Conservation (phyloP, 768 basidiomycete genomes). For the Hortiboletus campestris region DNA sequence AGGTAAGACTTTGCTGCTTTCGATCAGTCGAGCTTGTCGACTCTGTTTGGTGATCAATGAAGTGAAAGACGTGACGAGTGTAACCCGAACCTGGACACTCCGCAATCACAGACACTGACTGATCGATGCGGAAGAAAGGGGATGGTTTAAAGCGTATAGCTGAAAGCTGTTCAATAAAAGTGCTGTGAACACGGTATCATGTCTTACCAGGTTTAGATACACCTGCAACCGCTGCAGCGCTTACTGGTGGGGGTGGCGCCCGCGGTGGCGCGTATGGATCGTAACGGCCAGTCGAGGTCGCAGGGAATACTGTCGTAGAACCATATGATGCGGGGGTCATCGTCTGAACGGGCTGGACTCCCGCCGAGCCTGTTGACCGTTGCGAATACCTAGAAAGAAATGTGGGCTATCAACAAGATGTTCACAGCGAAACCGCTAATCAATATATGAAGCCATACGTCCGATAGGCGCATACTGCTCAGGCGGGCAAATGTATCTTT, state of each 20-base stretch:
- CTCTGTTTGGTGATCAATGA: conserved; percentile 42
- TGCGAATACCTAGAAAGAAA: conserved; percentile 27
- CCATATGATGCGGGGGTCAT: conserved; percentile 19
- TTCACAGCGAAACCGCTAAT: conserved; percentile 6
- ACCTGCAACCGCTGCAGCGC: conserved; percentile 33
- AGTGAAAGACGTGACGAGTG: background rate
- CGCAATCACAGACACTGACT: conserved; percentile 57
- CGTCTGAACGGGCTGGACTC: conserved; percentile 25
- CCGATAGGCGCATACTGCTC: conserved; percentile 8
- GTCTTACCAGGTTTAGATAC: conserved; percentile 28
- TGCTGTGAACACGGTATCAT: conserved; percentile 12
- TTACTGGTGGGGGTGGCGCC: conserved; percentile 37
- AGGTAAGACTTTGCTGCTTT: conserved; percentile 56
- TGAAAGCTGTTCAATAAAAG: conserved; percentile 29
- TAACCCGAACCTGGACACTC: conserved; percentile 75
- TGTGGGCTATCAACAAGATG: conserved; percentile 17
- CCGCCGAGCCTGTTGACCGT: conserved; percentile 24
- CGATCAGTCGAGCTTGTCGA: conserved; percentile 79
- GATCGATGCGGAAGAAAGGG: conserved; percentile 71
- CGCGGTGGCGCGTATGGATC: conserved; percentile 68
- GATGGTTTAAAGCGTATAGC: conserved; percentile 78
- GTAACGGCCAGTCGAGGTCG: conserved; percentile 44
- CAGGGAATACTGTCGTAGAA: conserved; percentile 23
- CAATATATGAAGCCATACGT: conserved; percentile 7
- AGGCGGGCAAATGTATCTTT: conserved; percentile 8